Conservation (phyloP, 768 basidiomycete species). For the Crassisporium funariophilum region DNA sequence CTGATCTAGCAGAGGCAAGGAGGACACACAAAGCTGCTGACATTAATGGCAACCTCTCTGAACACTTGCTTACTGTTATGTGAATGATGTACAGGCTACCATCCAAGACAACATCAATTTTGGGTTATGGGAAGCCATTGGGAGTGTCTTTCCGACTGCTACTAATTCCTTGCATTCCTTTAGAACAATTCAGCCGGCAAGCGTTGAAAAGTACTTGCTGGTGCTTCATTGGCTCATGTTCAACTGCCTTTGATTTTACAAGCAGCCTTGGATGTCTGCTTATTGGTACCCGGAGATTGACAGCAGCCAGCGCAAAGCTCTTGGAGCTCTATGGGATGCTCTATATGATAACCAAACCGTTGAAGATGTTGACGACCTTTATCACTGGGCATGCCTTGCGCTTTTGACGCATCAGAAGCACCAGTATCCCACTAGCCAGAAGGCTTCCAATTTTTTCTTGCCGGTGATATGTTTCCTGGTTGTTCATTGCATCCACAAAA, state of each 20-base stretch:
- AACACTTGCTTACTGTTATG: background rate
- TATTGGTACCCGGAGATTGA: background rate
- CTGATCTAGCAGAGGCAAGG: background rate
- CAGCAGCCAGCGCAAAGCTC: background rate
- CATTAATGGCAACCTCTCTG: background rate
- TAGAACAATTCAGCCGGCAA: background rate
- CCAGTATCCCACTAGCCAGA: background rate
- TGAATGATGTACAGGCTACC: background rate
- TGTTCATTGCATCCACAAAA: background rate
- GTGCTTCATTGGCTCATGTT: background rate
- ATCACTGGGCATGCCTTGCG: background rate
- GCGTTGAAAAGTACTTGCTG: background rate
- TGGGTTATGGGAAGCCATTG: background rate
- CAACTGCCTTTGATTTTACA: background rate
- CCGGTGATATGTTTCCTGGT: conserved; percentile 1
- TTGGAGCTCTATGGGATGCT: background rate
- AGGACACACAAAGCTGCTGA: background rate
- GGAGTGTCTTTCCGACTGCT: background rate
- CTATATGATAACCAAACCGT: background rate
- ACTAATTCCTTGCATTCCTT: background rate
- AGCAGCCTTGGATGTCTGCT: background rate
- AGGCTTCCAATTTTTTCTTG: conserved; percentile 1
- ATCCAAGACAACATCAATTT: background rate
- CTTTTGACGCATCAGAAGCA: conserved; percentile 4
- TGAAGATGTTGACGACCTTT: background rate